phyloP scores from a whole-genome alignment of 129 eudicot genomes.

The sunflower (Helianthus annuus) region HanXRQr2.0-SUNRISE NC_035449.2:25985121-25985620 shows the following conservation, averaged over 20 bases:
- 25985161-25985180: neutral
- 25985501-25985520: too few species aligned
- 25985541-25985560: too few species aligned
- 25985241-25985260: neutral
- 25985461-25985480: too few species aligned
- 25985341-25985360: neutral
- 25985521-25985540: too few species aligned
- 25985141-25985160: slow-evolving; percentile 3
- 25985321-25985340: neutral
- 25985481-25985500: too few species aligned
- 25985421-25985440: too few species aligned
- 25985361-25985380: neutral
- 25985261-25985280: neutral
- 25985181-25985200: neutral
- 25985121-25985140: neutral
- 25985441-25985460: too few species aligned
- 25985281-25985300: neutral
- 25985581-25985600: too few species aligned
- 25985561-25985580: too few species aligned
- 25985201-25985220: neutral
- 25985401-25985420: too few species aligned
- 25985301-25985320: too few species aligned
- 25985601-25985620: too few species aligned
- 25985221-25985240: neutral
- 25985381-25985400: neutral